Evolutionary conservation across 2,329 filamentous ascomycete genomes (phyloP).

Genomic region (Thermothelomyces thermophilus): DNA sequence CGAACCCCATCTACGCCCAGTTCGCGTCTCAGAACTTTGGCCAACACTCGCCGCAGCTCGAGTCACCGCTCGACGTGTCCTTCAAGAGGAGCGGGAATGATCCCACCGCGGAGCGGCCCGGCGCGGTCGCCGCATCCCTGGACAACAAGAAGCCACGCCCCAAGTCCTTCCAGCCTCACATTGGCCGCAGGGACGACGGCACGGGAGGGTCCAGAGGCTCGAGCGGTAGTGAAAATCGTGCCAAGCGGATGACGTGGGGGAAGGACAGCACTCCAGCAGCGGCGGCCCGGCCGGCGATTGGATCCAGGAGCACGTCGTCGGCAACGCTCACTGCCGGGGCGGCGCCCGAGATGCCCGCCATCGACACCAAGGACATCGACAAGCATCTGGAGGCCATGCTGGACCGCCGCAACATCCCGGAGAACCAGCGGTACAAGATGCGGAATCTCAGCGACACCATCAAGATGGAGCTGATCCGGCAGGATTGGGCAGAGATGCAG

Average conservation of each 20-base stretch:
- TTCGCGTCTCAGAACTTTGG: conserved; percentile 43
- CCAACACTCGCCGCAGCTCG: conserved; percentile 4
- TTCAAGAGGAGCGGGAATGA: conserved; percentile 19
- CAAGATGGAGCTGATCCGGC: conserved; percentile 91
- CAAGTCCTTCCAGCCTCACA: conserved; percentile 43
- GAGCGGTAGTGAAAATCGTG: conserved; percentile 16
- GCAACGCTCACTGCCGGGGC: conserved; percentile 26
- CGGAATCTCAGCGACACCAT: conserved; percentile 78
- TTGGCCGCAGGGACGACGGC: conserved; percentile 18
- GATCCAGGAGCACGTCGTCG: conserved; percentile 21
- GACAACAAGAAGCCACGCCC: conserved; percentile 38
- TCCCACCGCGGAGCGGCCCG: conserved; percentile 19
- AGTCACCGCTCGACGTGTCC: conserved; percentile 9
- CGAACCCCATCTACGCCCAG: conserved; percentile 75
- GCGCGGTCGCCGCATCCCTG: conserved; percentile 18
- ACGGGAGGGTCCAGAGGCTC: conserved; percentile 4
- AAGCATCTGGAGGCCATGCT: conserved; percentile 57
- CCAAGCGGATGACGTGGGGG: conserved; percentile 23
- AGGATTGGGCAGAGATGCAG: conserved; percentile 69
- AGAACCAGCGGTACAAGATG: conserved; percentile 93
- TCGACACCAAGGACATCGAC: conserved; percentile 50
- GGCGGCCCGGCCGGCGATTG: conserved; percentile 31
- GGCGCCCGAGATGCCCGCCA: conserved; percentile 22
- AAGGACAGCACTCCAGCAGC: conserved; percentile 34
- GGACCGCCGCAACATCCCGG: conserved; percentile 86